phyloP scores from a whole-genome alignment of 257 asterid genomes.

The Parsonsia alboflavescens region DNA sequence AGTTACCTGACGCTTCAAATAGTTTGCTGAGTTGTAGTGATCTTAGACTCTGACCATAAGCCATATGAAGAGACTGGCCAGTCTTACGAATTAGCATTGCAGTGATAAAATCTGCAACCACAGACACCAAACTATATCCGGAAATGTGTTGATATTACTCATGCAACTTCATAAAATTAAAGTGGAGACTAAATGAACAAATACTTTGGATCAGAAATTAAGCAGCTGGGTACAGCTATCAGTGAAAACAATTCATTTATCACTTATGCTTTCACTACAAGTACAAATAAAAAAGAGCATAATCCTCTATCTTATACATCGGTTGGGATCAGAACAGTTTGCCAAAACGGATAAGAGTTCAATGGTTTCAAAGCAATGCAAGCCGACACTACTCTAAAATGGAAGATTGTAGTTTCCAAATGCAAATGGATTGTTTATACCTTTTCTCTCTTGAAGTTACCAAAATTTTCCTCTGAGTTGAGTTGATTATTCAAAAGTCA shows the following conservation, averaged over 20 bases:
- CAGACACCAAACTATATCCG: slow-evolving; percentile 89
- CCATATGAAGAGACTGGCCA: slow-evolving; percentile 56
- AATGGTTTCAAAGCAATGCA: background rate
- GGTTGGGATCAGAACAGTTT: background rate
- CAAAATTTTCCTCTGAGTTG: background rate
- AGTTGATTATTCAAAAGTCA: too few species aligned
- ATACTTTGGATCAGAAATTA: background rate
- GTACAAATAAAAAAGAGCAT: background rate
- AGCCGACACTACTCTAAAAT: background rate
- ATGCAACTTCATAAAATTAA: background rate
- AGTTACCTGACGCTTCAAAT: slow-evolving; percentile 40
- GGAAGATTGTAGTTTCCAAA: background rate
- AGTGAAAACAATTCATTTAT: background rate
- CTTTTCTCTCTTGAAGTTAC: background rate
- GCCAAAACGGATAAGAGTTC: background rate
- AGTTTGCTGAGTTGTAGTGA: slow-evolving; percentile 52
- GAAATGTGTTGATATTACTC: slow-evolving; percentile 42
- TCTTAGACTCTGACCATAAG: slow-evolving; percentile 48
- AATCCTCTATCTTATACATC: background rate
- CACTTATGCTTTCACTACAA: background rate
- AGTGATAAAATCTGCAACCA: slow-evolving; percentile 77
- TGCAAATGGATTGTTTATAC: background rate
- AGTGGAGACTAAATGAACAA: background rate
- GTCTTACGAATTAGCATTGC: slow-evolving; percentile 77
- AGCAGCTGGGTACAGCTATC: background rate